Conservation (phyloP, 306 rosid genomes). For the Quercus rubra region DNA sequence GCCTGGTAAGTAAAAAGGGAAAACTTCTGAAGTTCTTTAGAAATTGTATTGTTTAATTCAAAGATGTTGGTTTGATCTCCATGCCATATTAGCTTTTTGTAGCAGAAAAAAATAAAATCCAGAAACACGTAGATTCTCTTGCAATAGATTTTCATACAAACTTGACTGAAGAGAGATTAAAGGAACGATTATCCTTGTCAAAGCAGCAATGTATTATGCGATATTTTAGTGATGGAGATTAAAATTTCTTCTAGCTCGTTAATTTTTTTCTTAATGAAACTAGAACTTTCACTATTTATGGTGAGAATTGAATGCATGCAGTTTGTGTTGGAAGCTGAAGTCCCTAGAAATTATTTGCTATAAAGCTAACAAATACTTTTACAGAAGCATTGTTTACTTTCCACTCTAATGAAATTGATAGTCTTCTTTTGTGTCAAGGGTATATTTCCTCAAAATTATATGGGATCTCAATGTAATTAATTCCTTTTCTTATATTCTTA, state of each 20-base stretch:
- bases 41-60: no score
- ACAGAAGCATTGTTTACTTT: no score
- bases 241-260: background rate
- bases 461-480: background rate
- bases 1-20: conserved; percentile 50
- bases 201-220: background rate
- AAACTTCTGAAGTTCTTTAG: no score
- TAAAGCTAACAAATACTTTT: no score
- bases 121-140: background rate
- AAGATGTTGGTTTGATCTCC: no score
- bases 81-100: background rate
- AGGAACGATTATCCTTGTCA: background rate
- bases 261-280: background rate
- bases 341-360: no score
- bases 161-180: background rate
- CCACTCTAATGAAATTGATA: no score
- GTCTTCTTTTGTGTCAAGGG: no score
- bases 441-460: no score
- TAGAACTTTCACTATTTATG: background rate
- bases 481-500: background rate
- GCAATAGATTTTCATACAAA: background rate
- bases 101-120: background rate
- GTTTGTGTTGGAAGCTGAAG: background rate
- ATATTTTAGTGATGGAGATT: background rate
- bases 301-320: background rate